phyloP scores from a whole-genome alignment of 768 basidiomycete species.

The Pulveroboletus frians region DNA sequence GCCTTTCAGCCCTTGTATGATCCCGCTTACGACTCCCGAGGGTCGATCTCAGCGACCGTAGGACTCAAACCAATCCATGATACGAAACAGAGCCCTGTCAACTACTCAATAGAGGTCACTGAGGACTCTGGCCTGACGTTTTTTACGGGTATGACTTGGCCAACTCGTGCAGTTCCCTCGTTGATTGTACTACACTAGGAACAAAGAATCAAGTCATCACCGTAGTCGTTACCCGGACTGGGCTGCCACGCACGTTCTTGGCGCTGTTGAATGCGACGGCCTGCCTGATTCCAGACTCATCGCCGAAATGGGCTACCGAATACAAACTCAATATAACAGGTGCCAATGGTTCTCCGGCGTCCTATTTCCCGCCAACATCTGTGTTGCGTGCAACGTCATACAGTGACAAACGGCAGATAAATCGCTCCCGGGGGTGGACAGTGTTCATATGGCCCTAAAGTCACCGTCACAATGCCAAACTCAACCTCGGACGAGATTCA shows the following conservation, averaged over 20 bases:
- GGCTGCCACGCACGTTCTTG: constrained; percentile 6
- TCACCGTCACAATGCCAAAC: constrained; percentile 6
- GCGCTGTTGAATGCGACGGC: neutral
- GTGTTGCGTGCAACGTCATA: neutral
- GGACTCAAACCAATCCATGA: neutral
- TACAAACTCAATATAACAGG: neutral
- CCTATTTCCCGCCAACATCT: neutral
- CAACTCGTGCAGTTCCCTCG: neutral
- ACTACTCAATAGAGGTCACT: constrained; percentile 5
- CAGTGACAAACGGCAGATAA: neutral
- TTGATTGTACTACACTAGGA: neutral
- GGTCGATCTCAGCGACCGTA: neutral
- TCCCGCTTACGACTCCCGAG: neutral
- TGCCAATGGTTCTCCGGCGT: too few species aligned
- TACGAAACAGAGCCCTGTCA: neutral
- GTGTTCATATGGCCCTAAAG: accelerated
- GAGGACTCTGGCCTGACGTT: neutral
- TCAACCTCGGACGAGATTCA: constrained; percentile 4
- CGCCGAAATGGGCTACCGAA: constrained; percentile 7
- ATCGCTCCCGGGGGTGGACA: too few species aligned
- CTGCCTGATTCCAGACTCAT: neutral
- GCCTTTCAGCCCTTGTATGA: constrained; percentile 11
- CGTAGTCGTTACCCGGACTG: constrained; percentile 10
- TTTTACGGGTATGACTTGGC: neutral
- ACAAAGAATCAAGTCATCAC: neutral